These are phyloP conservation scores for Aspergillus neotritici DNA, from an alignment of 2,329 filamentous ascomycete genomes.

Conservation along the genomic window DNA sequence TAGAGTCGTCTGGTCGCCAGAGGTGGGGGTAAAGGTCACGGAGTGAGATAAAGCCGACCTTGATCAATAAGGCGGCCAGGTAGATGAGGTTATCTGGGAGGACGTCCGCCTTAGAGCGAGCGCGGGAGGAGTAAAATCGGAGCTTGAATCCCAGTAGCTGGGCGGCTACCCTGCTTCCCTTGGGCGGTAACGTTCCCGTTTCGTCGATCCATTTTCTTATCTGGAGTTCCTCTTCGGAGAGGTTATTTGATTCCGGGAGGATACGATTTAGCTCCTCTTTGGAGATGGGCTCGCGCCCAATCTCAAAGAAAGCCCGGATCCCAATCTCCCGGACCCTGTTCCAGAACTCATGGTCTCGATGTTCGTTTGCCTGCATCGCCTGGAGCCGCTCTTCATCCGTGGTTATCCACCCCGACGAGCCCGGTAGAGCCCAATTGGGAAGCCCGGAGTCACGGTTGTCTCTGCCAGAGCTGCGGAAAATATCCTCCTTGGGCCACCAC, in stretches of 20 bases:
- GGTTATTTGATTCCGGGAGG: slow-evolving; percentile 35
- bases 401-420: slow-evolving; percentile 57
- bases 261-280: slow-evolving; percentile 51
- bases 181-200: slow-evolving; percentile 75
- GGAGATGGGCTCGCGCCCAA: slow-evolving; percentile 66
- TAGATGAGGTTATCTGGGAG: slow-evolving; percentile 91
- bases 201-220: slow-evolving; percentile 69
- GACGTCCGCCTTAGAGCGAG: slow-evolving; percentile 67
- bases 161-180: slow-evolving; percentile 84
- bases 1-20: slow-evolving; percentile 75
- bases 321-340: slow-evolving; percentile 67
- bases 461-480: slow-evolving; percentile 35
- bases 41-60: slow-evolving; percentile 93
- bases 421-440: slow-evolving; percentile 80
- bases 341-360: slow-evolving; percentile 77
- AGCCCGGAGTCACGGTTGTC: slow-evolving; percentile 52
- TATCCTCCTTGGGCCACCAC: slow-evolving; percentile 81
- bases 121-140: slow-evolving; percentile 81
- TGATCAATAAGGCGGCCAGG: slow-evolving; percentile 84
- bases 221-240: slow-evolving; percentile 48
- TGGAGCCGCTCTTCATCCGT: slow-evolving; percentile 63
- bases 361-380: slow-evolving; percentile 52
- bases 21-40: slow-evolving; percentile 87
- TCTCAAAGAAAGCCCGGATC: slow-evolving; percentile 80
- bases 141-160: slow-evolving; percentile 96